Evolutionary conservation across 2,329 filamentous ascomycete genomes (phyloP).

Genomic region (Karstenula rhodostoma): DNA sequence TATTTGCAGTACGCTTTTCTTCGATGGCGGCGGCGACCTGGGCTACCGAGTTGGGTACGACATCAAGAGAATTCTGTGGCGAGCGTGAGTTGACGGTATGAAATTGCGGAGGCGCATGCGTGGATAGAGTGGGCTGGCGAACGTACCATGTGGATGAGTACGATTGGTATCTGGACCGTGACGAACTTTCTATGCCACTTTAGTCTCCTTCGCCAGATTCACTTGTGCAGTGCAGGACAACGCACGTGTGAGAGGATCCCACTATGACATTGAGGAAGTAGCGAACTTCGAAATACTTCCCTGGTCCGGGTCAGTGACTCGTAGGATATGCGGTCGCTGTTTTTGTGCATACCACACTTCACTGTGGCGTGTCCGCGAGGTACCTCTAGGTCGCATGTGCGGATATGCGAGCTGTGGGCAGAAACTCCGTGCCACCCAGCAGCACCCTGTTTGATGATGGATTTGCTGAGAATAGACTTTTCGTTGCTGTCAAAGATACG

Average conservation of each 20-base stretch:
- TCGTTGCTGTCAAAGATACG: conserved; percentile 63
- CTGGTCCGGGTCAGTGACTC: conserved; percentile 32
- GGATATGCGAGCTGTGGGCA: conserved; percentile 55
- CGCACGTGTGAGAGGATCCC: conserved; percentile 54
- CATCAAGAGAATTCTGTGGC: conserved; percentile 61
- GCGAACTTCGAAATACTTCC: conserved; percentile 65
- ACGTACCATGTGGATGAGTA: conserved; percentile 62
- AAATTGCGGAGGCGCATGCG: not conserved
- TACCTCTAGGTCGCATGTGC: conserved; percentile 60
- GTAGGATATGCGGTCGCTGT: conserved; percentile 5
- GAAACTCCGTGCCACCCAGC: conserved; percentile 59
- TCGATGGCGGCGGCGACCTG: conserved; percentile 65
- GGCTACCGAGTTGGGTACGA: conserved; percentile 63
- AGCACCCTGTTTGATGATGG: conserved; percentile 53
- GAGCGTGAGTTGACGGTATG: conserved; percentile 19
- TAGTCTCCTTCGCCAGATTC: conserved; percentile 19
- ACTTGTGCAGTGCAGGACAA: conserved; percentile 4
- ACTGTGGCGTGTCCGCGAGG: conserved; percentile 61
- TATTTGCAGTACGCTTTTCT: conserved; percentile 53
- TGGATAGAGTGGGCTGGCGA: not conserved
- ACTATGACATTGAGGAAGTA: conserved; percentile 63
- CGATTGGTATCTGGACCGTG: conserved; percentile 63
- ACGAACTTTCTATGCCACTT: conserved; percentile 55
- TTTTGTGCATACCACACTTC: conserved; percentile 53
- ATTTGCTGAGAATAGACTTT: conserved; percentile 55